Evolutionary conservation across 768 basidiomycete genomes (phyloP).

Genomic region (Cystofilobasidium ferigula): DNA sequence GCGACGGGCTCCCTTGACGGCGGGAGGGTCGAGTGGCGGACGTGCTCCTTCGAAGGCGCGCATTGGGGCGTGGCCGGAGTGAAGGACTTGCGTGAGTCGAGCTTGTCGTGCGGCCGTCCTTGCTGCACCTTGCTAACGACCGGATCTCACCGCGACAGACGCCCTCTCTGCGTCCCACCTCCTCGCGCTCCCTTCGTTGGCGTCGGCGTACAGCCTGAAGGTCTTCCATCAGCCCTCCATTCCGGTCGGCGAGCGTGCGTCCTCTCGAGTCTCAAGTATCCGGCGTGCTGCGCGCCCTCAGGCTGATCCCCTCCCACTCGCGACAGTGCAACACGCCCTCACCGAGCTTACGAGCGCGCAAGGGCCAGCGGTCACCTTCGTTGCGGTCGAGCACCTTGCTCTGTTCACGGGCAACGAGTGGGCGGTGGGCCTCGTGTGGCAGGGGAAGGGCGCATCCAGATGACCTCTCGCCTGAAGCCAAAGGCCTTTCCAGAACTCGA

Average conservation of each 20-base stretch:
- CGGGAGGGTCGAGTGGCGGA: slow-evolving; percentile 2
- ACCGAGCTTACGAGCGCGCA: not conserved
- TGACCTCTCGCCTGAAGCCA: too few relatives aligned
- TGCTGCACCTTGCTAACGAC: slow-evolving; percentile 15
- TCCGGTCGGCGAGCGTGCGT: not conserved
- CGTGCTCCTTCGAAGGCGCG: not conserved
- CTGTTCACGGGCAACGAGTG: not conserved
- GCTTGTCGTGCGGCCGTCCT: slow-evolving; percentile 25
- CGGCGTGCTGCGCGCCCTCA: too few relatives aligned
- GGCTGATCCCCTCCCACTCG: too few relatives aligned
- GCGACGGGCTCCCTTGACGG: not conserved
- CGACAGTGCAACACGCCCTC: not conserved
- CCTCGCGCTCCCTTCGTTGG: slow-evolving; percentile 2
- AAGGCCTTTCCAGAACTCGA: too few relatives aligned
- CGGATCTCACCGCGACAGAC: not conserved
- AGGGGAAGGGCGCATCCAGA: too few relatives aligned
- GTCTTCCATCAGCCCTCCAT: not conserved
- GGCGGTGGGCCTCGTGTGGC: not conserved
- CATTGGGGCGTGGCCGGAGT: slow-evolving; percentile 28
- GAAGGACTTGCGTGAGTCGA: slow-evolving; percentile 17
- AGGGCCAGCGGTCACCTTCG: not conserved
- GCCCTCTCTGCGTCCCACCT: not conserved
- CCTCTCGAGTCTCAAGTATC: not conserved
- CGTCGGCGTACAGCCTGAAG: slow-evolving; percentile 1
- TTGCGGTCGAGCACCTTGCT: not conserved